These are phyloP conservation scores for Euphorbia celastroides DNA, from an alignment of 441 rosid genomes.

Conservation along the genomic window DNA sequence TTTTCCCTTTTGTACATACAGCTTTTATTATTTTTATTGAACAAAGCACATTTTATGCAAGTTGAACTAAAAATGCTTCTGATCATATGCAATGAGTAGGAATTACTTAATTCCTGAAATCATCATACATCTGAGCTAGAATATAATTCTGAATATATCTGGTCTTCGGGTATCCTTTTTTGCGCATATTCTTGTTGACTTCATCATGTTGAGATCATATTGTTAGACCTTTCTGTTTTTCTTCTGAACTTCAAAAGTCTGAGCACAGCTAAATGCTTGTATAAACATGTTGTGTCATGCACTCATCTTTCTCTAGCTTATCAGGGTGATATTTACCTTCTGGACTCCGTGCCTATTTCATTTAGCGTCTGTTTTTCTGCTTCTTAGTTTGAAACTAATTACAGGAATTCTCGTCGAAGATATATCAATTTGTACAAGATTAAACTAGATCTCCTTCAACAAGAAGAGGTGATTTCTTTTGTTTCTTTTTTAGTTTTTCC, in stretches of 20 bases:
- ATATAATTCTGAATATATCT: neutral
- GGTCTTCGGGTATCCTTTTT: neutral
- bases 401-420: constrained; percentile 68
- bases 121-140: neutral
- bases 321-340: neutral
- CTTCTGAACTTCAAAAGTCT: neutral
- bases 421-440: constrained; percentile 74
- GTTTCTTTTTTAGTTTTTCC: neutral
- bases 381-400: constrained; percentile 8
- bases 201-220: neutral
- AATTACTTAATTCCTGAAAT: neutral
- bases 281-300: neutral
- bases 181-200: neutral
- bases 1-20: neutral
- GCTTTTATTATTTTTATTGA: neutral
- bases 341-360: neutral
- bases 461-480: constrained; percentile 54
- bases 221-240: neutral
- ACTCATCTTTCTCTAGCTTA: neutral
- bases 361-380: neutral
- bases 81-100: neutral
- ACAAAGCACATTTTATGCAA: neutral
- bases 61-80: neutral
- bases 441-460: constrained; percentile 67
- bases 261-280: neutral